phyloP scores from a whole-genome alignment of 768 basidiomycete species.

The Sporobolomyces phaffii region DNA sequence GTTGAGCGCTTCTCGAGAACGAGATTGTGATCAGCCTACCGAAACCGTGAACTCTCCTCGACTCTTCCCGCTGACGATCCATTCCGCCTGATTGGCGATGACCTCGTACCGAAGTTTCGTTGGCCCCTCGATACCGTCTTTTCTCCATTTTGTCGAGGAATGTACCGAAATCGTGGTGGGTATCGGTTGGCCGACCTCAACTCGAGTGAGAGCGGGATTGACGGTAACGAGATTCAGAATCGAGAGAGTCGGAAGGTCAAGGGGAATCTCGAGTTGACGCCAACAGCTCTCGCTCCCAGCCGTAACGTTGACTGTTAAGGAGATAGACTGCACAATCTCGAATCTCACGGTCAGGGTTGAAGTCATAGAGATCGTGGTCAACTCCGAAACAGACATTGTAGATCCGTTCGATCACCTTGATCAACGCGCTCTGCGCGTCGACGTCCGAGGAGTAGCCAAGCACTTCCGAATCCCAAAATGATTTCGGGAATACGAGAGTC shows the following conservation, averaged over 20 bases:
- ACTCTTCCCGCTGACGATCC: conserved; percentile 84
- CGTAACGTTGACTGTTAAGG: no score
- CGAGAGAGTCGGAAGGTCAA: conserved; percentile 69
- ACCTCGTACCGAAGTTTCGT: conserved; percentile 58
- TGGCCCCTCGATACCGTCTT: conserved; percentile 39
- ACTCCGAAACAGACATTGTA: neutral
- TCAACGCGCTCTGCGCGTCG: neutral
- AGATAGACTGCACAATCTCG: no score
- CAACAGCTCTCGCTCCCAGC: no score
- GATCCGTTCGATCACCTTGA: neutral
- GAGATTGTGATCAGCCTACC: conserved; percentile 50
- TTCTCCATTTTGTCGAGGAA: conserved; percentile 73
- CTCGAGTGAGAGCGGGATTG: conserved; percentile 48
- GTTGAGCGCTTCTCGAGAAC: neutral
- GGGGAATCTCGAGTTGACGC: conserved; percentile 72
- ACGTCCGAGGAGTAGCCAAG: neutral
- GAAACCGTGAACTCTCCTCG: conserved; percentile 71
- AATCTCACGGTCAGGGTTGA: no score
- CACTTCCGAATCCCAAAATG: conserved; percentile 27
- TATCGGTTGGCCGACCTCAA: conserved; percentile 83
- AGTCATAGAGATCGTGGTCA: conserved; percentile 37
- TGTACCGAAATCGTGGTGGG: conserved; percentile 60
- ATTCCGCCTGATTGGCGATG: conserved; percentile 64
- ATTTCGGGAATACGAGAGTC: conserved; percentile 44
- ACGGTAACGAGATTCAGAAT: conserved; percentile 50